Evolutionary conservation across 2,329 filamentous ascomycete species (phyloP).

Genomic region (Aspergillus puulaauensis): DNA sequence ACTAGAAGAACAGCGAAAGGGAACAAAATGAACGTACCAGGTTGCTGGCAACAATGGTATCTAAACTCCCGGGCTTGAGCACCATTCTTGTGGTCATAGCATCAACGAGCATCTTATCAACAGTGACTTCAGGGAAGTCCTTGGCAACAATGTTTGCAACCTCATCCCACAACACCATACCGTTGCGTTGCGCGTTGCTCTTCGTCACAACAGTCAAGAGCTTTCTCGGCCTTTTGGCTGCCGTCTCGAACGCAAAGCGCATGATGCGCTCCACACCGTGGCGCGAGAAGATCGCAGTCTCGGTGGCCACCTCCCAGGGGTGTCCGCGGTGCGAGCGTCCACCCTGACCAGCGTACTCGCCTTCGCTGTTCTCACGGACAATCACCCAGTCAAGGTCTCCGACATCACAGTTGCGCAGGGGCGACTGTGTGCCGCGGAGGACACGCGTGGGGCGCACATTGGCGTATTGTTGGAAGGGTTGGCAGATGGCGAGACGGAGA

Average conservation of each 20-base stretch:
- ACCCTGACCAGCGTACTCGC: conserved; percentile 66
- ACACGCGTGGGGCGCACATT: conserved; percentile 66
- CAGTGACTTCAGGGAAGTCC: conserved; percentile 60
- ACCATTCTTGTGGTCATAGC: conserved; percentile 67
- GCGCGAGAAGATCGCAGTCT: conserved; percentile 64
- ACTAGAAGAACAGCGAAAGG: background rate
- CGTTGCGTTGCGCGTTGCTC: conserved; percentile 65
- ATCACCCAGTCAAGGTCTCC: conserved; percentile 68
- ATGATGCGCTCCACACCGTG: conserved; percentile 60
- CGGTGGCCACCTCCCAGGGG: conserved; percentile 62
- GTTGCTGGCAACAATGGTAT: conserved; percentile 66
- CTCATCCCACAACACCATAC: conserved; percentile 69
- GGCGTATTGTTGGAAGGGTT: conserved; percentile 67
- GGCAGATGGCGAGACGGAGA: conserved; percentile 65
- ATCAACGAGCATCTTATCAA: conserved; percentile 67
- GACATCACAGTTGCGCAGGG: conserved; percentile 53
- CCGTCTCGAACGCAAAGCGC: conserved; percentile 63
- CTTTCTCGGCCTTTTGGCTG: conserved; percentile 57
- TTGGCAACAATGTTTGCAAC: conserved; percentile 55
- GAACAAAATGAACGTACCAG: conserved; percentile 33
- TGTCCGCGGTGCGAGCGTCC: conserved; percentile 60
- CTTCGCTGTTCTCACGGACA: conserved; percentile 66
- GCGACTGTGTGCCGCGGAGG: conserved; percentile 60
- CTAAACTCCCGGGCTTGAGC: conserved; percentile 57
- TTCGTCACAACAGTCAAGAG: conserved; percentile 64